Percentiles rank a stretch among this genome's conserved stretches.
These are phyloP conservation scores for Russula griseocarnosa DNA, from an alignment of 768 basidiomycete genomes.

Conservation along the genomic window DNA sequence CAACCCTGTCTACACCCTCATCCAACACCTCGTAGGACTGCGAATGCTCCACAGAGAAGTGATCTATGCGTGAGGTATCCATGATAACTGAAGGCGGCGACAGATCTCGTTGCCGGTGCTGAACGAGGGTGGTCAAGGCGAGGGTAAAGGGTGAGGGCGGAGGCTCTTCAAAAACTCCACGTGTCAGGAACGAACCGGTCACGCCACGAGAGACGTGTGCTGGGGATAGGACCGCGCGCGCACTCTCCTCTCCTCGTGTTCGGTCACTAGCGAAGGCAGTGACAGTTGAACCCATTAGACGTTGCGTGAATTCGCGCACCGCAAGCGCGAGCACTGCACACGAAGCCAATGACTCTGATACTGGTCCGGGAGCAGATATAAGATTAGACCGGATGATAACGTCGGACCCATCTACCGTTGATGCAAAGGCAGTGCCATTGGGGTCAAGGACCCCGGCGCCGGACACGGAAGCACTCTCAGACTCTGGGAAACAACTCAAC, in stretches of 20 bases:
- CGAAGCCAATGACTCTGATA: neutral
- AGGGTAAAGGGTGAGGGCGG: slow-evolving; percentile 6
- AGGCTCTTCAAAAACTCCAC: neutral
- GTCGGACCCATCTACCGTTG: neutral
- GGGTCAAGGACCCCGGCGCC: slow-evolving; percentile 5
- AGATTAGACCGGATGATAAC: neutral
- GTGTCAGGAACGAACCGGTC: slow-evolving; percentile 18
- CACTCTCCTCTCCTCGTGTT: neutral
- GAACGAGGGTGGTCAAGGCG: slow-evolving; percentile 15
- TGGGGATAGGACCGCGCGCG: slow-evolving; percentile 8
- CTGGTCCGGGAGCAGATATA: neutral
- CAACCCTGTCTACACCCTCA: neutral
- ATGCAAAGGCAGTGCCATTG: slow-evolving; percentile 5
- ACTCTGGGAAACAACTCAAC: slow-evolving; percentile 14
- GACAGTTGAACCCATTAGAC: slow-evolving; percentile 12
- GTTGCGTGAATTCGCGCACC: slow-evolving; percentile 20
- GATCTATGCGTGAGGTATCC: slow-evolving; percentile 2
- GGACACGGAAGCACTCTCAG: neutral
- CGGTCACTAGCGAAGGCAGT: slow-evolving; percentile 12
- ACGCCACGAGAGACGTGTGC: slow-evolving; percentile 20
- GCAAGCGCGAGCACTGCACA: slow-evolving; percentile 22
- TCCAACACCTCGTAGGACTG: neutral
- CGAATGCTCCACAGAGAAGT: neutral
- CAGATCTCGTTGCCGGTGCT: neutral
- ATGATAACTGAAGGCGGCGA: slow-evolving; percentile 1